Conservation (phyloP, 108 stramenopile genomes). For the Pinguiococcus pyrenoidosus region DNA sequence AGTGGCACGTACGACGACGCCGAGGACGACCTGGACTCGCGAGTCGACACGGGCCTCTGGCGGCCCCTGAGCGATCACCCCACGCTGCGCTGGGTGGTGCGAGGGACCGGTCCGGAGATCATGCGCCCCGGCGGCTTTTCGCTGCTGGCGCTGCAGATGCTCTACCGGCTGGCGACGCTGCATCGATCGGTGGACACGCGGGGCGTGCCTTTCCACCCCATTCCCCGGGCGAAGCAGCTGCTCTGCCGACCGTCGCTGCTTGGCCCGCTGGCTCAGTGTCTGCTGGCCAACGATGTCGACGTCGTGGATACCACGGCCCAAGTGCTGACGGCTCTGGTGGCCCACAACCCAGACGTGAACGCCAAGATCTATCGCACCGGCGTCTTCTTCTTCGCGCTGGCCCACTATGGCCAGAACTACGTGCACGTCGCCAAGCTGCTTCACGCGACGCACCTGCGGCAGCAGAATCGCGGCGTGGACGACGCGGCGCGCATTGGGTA, state of each 20-base stretch:
- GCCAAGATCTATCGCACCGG: constrained; percentile 62
- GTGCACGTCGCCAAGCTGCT: constrained; percentile 39
- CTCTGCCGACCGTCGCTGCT: constrained; percentile 20
- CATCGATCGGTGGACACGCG: constrained; percentile 48
- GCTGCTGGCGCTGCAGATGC: too few species aligned
- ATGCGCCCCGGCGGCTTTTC: too few species aligned
- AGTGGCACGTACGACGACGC: too few species aligned
- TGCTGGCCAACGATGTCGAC: constrained; percentile 47
- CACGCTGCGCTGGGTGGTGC: too few species aligned
- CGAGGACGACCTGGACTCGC: too few species aligned
- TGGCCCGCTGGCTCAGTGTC: constrained; percentile 46
- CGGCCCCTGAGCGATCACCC: too few species aligned
- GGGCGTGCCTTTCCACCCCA: constrained; percentile 59
- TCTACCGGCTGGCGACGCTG: constrained; percentile 44
- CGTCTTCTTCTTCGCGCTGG: constrained; percentile 47
- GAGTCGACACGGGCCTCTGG: too few species aligned
- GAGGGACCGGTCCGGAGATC: too few species aligned
- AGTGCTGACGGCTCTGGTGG: constrained; percentile 41
- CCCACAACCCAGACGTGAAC: constrained; percentile 50
- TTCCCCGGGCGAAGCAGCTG: constrained; percentile 55
- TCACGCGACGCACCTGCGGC: constrained; percentile 46
- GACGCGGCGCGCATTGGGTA: constrained; percentile 46
- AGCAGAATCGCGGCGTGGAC: constrained; percentile 37
- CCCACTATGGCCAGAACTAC: constrained; percentile 55
- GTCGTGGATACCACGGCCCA: constrained; percentile 49